Conservation (phyloP, 2,329 filamentous ascomycete genomes). For the Mariannaea sp. region DNA sequence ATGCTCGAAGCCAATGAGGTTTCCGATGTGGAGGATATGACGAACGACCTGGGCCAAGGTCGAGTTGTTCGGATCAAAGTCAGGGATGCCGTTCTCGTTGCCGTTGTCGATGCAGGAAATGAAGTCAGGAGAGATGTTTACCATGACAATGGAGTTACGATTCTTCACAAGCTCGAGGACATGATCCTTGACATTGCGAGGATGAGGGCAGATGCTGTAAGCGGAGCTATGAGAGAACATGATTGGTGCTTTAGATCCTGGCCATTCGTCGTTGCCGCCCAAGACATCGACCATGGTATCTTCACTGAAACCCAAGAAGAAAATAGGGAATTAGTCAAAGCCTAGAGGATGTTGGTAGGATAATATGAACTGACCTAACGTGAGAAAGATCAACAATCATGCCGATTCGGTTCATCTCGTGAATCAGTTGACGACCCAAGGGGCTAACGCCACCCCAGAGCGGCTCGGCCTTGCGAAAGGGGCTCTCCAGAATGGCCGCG, state of each 20-base stretch:
- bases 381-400: conserved; percentile 94
- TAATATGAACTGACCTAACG: conserved; percentile 45
- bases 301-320: conserved; percentile 50
- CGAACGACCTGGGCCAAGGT: conserved; percentile 78
- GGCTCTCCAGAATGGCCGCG: conserved; percentile 69
- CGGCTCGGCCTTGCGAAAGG: conserved; percentile 57
- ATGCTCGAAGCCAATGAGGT: conserved; percentile 82
- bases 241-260: conserved; percentile 76
- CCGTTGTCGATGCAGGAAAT: conserved; percentile 71
- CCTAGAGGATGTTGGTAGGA: no score
- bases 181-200: conserved; percentile 87
- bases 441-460: conserved; percentile 74
- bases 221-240: conserved; percentile 91
- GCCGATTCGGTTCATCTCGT: conserved; percentile 92
- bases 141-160: conserved; percentile 80
- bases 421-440: conserved; percentile 69
- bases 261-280: conserved; percentile 65
- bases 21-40: conserved; percentile 82
- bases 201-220: conserved; percentile 80
- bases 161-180: conserved; percentile 77
- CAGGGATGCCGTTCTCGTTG: conserved; percentile 67
- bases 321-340: conserved; percentile 9
- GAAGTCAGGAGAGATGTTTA: conserved; percentile 86
- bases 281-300: conserved; percentile 88
- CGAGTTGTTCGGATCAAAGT: conserved; percentile 68